These are phyloP conservation scores for Plasmodium chabaudi DNA, from an alignment of 169 alveolate genomes.

Conservation along the genomic window DNA sequence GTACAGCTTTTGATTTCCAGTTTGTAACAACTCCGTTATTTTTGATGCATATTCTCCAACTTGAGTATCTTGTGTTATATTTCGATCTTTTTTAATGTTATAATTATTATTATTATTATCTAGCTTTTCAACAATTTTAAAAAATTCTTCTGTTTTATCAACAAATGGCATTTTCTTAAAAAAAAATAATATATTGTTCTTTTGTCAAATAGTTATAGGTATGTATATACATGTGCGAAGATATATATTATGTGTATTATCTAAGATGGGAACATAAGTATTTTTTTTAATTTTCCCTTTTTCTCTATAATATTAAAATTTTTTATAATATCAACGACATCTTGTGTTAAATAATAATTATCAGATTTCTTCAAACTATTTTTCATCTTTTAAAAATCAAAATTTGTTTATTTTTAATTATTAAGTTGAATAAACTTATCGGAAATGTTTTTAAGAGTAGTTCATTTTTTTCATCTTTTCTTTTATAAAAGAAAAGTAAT, in stretches of 20 bases:
- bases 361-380: neutral
- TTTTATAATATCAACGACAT: neutral
- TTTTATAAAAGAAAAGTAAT: too few species aligned
- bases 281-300: too few species aligned
- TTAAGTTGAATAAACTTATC: too few species aligned
- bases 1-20: conserved; percentile 77
- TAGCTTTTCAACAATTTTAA: conserved; percentile 42
- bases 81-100: conserved; percentile 41
- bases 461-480: too few species aligned
- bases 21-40: conserved; percentile 76
- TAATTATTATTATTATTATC: conserved; percentile 18
- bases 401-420: too few species aligned
- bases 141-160: conserved; percentile 67
- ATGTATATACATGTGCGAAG: too few species aligned
- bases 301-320: neutral
- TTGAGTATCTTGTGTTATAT: conserved; percentile 72
- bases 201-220: too few species aligned
- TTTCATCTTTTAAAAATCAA: neutral
- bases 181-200: neutral
- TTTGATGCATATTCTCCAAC: conserved; percentile 78
- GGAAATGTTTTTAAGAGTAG: too few species aligned
- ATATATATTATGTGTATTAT: too few species aligned
- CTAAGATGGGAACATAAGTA: too few species aligned
- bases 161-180: conserved; percentile 61
- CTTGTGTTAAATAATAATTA: neutral